Evolutionary conservation across 202 grass and related monocot genomes (phyloP), one percentile per base, ranked within the genome.

Genomic region (Saccharum hybrid): DNA sequence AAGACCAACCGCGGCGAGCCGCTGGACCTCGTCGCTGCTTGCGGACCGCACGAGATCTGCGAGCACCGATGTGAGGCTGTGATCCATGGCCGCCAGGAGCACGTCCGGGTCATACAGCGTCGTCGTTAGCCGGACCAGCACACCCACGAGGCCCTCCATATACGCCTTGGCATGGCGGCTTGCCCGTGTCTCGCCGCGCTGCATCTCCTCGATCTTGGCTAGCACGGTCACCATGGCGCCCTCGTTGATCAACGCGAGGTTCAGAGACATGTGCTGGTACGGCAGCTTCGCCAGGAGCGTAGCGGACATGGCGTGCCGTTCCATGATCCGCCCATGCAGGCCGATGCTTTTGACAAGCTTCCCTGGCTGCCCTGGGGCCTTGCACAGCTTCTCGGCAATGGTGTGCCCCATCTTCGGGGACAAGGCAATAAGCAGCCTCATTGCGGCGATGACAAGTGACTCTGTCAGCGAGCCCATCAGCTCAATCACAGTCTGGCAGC

Each of bases 301-400:
- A 5, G 84, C 85, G 3, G 87, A 89, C 18, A 89, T 79, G 8
- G 93, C 96, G 10, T 96, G 89, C 71, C 73, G 88, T 83, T 99
- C 84, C 18, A 84, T 88, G 66, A 96, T 87, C 51, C 72, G 62
- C 43, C 88, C 85, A 8, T 80, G 14, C 71, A 75, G 42, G 14
- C 82, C 81, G 10, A 90, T 78, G 82, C 65, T 84, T 79, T 61
- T 86, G 45, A 99, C 74, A 36, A 99, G 90, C 78, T 64, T 85
- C 51, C 75, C 72, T 6, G 84, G 91, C 71, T 92, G 91, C 45
- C 86, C 91, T 8, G 88, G 51, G 10, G 82, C 78, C 61, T 86
- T 91, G 91, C 96, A 96, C 26, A 99, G 84, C 43, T 81, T 81
- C 71, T 94, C 90, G 4, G 93, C 91, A 56, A 96, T 92, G 43